phyloP scores from a whole-genome alignment of 2,329 filamentous ascomycete species.

The Cytospora mali region DNA sequence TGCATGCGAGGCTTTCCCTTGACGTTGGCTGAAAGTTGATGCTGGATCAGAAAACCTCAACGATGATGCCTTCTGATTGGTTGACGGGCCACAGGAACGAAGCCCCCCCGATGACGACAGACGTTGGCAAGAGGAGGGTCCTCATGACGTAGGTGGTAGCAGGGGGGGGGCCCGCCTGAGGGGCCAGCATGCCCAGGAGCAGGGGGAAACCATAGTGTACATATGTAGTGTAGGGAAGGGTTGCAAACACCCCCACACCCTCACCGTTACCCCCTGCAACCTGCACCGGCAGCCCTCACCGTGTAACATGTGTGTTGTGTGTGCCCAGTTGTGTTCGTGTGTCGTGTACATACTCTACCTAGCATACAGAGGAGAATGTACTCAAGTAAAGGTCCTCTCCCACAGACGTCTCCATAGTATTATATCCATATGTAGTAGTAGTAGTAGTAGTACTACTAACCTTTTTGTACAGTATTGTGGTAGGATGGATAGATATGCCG shows the following conservation, averaged over 20 bases:
- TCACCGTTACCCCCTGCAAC: background rate
- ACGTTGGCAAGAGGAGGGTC: constrained; percentile 1
- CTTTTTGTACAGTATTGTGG: too few relatives aligned
- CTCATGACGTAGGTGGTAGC: constrained; percentile 22
- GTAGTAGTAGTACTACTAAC: too few relatives aligned
- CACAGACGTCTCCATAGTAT: background rate
- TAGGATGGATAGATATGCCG: too few relatives aligned
- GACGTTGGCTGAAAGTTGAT: constrained; percentile 3
- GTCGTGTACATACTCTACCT: background rate
- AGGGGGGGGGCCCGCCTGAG: background rate
- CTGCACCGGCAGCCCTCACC: background rate
- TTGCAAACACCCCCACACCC: background rate
- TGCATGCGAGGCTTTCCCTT: constrained; percentile 1
- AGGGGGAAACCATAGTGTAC: background rate
- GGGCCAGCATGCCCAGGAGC: constrained; percentile 1
- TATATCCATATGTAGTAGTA: too few relatives aligned
- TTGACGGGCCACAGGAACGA: background rate
- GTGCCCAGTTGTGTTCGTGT: too few relatives aligned
- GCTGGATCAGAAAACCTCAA: background rate
- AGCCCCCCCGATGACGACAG: constrained; percentile 22
- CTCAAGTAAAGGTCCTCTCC: too few relatives aligned
- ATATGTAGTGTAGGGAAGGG: constrained; percentile 2
- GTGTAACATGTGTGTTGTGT: background rate
- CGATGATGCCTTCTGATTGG: constrained; percentile 14
- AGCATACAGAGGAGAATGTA: background rate